Conservation (phyloP, 805 yeast species). For the Lipomyces yamadae region DNA sequence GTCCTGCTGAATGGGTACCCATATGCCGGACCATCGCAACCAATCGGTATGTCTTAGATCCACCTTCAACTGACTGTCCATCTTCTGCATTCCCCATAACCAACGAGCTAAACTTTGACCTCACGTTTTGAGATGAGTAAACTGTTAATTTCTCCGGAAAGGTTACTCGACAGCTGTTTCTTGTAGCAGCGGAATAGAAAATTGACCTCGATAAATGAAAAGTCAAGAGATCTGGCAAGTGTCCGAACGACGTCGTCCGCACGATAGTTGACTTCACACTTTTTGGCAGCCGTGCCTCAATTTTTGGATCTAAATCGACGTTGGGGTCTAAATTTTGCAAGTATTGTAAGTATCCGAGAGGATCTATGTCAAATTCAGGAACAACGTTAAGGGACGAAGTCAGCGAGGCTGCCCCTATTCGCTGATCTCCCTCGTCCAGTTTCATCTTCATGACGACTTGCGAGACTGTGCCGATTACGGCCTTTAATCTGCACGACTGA, state of each 20-base stretch:
- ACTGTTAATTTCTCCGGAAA: constrained; percentile 62
- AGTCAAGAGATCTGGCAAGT: constrained; percentile 72
- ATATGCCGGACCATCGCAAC: constrained; percentile 80
- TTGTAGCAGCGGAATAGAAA: constrained; percentile 66
- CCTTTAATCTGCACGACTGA: constrained; percentile 62
- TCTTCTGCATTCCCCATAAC: neutral
- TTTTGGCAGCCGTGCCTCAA: constrained; percentile 47
- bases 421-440: neutral
- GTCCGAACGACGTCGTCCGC: constrained; percentile 63
- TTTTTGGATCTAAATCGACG: constrained; percentile 63
- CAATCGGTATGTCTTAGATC: constrained; percentile 54
- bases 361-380: constrained; percentile 34
- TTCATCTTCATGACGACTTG: neutral
- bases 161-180: constrained; percentile 75
- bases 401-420: neutral
- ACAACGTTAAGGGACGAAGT: neutral
- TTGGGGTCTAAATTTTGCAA: constrained; percentile 55
- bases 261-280: constrained; percentile 66
- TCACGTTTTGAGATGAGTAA: constrained; percentile 34
- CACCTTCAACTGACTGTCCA: neutral
- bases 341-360: constrained; percentile 48
- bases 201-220: constrained; percentile 88
- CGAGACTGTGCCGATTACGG: constrained; percentile 13
- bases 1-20: constrained; percentile 58
- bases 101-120: neutral